Conservation (phyloP, 129 eudicot genomes). For the Centella asiatica region DNA sequence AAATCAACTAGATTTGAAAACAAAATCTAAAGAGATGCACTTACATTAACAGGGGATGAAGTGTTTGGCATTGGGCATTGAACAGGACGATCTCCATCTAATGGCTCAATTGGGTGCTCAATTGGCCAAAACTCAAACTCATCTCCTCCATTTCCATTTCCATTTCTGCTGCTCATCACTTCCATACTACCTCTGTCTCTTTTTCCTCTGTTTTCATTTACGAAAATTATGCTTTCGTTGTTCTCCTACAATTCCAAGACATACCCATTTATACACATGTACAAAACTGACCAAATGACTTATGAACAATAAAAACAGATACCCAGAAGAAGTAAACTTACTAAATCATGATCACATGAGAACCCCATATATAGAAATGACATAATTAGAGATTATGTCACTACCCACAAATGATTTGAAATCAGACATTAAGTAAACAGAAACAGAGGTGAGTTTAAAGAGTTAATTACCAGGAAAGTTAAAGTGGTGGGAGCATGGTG, state of each 20-base stretch:
- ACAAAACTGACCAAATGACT: background rate
- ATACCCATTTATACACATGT: background rate
- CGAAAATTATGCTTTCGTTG: conserved; percentile 19
- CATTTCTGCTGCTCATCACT: conserved; percentile 6
- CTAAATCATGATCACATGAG: conserved; percentile 19
- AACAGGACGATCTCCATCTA: conserved; percentile 47
- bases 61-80: conserved; percentile 47
- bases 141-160: conserved; percentile 14
- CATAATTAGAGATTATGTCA: background rate
- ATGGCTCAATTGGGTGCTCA: conserved; percentile 55
- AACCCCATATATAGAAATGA: conserved; percentile 15
- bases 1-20: too few species aligned
- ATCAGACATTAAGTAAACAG: too few species aligned
- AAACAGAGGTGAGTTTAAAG: background rate
- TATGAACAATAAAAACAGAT: too few species aligned
- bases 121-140: conserved; percentile 53
- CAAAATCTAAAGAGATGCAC: too few species aligned
- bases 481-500: conserved; percentile 19
- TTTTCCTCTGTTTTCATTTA: too few species aligned
- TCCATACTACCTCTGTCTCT: conserved; percentile 15
- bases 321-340: background rate
- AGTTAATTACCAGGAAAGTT: background rate
- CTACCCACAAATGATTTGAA: too few species aligned
- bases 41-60: conserved; percentile 32
- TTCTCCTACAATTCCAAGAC: conserved; percentile 22